These are phyloP conservation scores for Capillidium heterosporum DNA, from an alignment of 371 early-diverging fungal species.

Conservation along the genomic window DNA sequence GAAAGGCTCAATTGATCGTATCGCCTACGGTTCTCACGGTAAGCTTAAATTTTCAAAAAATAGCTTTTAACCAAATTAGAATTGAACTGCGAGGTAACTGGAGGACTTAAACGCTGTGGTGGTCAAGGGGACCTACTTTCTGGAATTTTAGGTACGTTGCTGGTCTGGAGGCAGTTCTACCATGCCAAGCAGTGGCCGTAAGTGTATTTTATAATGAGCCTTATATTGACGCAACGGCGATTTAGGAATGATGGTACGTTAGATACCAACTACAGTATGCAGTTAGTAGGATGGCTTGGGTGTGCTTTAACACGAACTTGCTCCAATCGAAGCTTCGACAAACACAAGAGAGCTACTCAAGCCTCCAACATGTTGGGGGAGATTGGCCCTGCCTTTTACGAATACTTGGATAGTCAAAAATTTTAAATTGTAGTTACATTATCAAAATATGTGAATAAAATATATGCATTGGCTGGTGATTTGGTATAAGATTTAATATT, in stretches of 20 bases:
- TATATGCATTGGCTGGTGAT: too few species aligned
- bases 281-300: slow-evolving; percentile 55
- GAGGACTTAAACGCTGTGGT: slow-evolving; percentile 82
- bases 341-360: slow-evolving; percentile 47
- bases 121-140: slow-evolving; percentile 97
- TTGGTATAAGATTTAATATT: too few species aligned
- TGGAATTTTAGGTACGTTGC: slow-evolving; percentile 70
- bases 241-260: slow-evolving; percentile 20
- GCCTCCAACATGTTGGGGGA: slow-evolving; percentile 55
- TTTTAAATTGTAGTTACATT: too few species aligned
- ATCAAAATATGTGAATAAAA: too few species aligned
- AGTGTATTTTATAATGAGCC: slow-evolving; percentile 8
- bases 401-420: slow-evolving; percentile 17
- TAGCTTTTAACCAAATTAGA: not conserved
- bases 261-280: slow-evolving; percentile 21
- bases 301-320: slow-evolving; percentile 42
- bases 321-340: slow-evolving; percentile 42
- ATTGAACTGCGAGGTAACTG: slow-evolving; percentile 1
- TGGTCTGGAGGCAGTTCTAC: slow-evolving; percentile 67
- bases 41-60: slow-evolving; percentile 7
- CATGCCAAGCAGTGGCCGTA: slow-evolving; percentile 38
- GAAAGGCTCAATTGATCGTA: slow-evolving; percentile 69
- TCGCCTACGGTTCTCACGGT: slow-evolving; percentile 56
- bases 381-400: slow-evolving; percentile 37
- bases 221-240: too few species aligned